Conservation (phyloP, 1,284 basidiomycete genomes). For the Pascua sp. region DNA sequence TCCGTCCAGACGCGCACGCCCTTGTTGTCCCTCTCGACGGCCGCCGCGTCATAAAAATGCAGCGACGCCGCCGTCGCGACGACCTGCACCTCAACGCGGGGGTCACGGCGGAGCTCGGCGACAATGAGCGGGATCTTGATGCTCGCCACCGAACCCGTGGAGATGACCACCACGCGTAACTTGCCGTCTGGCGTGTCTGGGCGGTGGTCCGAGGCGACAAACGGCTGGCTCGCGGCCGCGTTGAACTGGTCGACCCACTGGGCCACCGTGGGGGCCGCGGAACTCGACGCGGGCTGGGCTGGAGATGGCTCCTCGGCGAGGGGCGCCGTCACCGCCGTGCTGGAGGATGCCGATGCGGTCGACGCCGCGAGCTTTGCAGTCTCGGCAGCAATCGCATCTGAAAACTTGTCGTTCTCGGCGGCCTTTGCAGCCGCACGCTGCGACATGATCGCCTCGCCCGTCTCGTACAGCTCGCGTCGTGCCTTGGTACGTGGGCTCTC, state of each 20-base stretch:
- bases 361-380: not conserved
- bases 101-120: conserved; percentile 58
- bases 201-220: conserved; percentile 33
- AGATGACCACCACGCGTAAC: conserved; percentile 72
- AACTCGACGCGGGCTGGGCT: not conserved
- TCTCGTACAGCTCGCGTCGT: conserved; percentile 38
- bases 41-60: conserved; percentile 66
- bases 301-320: not conserved
- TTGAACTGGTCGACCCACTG: not conserved
- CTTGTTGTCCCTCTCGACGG: conserved; percentile 45
- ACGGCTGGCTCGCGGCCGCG: conserved; percentile 16
- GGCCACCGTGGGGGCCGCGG: not conserved
- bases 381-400: not conserved
- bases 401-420: not conserved
- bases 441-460: conserved; percentile 16
- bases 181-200: conserved; percentile 35
- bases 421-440: not conserved
- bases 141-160: conserved; percentile 89
- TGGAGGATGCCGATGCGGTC: not conserved
- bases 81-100: conserved; percentile 74
- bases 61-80: conserved; percentile 75
- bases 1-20: conserved; percentile 80
- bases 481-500: conserved; percentile 34
- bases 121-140: conserved; percentile 90
- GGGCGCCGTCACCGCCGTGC: not conserved